Conservation (phyloP, 2,329 filamentous ascomycete genomes). For the Colletotrichum higginsianum region DNA sequence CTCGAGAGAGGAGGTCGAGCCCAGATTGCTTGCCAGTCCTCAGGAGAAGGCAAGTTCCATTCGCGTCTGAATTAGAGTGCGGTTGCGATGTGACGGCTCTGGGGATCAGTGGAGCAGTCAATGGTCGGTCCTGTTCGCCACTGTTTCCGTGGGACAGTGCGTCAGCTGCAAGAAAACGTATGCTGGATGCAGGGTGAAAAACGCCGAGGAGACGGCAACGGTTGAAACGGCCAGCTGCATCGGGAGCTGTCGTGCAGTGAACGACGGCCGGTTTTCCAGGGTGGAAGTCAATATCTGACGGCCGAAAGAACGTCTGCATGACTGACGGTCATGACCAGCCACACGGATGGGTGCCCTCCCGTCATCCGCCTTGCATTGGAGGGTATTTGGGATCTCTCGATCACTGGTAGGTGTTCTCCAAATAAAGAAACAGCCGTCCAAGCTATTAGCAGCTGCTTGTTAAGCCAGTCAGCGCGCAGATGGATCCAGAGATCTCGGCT, state of each 20-base stretch:
- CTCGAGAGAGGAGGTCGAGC: neutral
- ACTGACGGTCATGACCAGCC: slow-evolving; percentile 2
- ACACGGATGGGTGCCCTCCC: slow-evolving; percentile 3
- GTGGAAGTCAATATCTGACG: neutral
- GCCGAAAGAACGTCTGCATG: neutral
- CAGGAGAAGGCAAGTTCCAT: slow-evolving; percentile 35
- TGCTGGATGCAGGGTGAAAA: slow-evolving; percentile 26
- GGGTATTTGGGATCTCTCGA: neutral
- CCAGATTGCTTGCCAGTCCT: neutral
- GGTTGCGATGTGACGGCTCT: slow-evolving; percentile 20
- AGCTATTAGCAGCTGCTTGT: slow-evolving; percentile 33
- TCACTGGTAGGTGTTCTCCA: neutral
- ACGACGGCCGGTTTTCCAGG: neutral
- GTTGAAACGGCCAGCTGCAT: slow-evolving; percentile 14
- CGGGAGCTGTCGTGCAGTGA: neutral
- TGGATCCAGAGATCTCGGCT: slow-evolving; percentile 18
- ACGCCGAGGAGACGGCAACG: slow-evolving; percentile 14
- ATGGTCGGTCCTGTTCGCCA: neutral
- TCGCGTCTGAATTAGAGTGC: slow-evolving; percentile 38
- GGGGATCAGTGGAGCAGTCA: slow-evolving; percentile 28
- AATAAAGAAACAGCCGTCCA: slow-evolving; percentile 25
- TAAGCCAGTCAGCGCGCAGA: slow-evolving; percentile 36
- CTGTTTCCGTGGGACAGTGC: slow-evolving; percentile 27
- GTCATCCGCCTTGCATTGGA: slow-evolving; percentile 1
- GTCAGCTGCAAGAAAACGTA: slow-evolving; percentile 33